These are phyloP conservation scores for Acanthamoeba triangularis DNA, from an alignment of 208 protist genomes.

Conservation along the genomic window DNA sequence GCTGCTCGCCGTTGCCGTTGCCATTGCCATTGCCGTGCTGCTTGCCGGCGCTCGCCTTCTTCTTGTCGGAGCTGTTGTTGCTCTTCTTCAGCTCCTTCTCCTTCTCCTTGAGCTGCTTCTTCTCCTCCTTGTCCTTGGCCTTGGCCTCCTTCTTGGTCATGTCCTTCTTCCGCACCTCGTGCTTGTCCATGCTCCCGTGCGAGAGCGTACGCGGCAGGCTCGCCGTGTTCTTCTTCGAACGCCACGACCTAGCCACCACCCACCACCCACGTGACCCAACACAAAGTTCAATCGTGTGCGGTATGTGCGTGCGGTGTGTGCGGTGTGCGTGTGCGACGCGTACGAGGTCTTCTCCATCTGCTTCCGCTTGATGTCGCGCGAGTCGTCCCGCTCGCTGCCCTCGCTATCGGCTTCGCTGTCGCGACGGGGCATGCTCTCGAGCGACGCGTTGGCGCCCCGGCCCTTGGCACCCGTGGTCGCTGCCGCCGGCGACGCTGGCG, in stretches of 20 bases:
- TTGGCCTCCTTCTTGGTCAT: neutral
- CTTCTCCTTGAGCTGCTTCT: neutral
- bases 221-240: neutral
- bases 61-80: neutral
- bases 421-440: neutral
- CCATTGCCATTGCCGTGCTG: neutral
- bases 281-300: neutral
- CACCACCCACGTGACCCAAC: too few species aligned
- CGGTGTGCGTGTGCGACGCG: neutral
- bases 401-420: slow-evolving; percentile 16
- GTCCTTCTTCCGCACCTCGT: neutral
- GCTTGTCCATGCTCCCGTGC: neutral
- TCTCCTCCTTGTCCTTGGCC: neutral
- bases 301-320: neutral
- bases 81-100: neutral
- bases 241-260: neutral
- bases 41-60: neutral
- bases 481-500: neutral
- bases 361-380: slow-evolving; percentile 1
- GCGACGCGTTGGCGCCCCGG: neutral
- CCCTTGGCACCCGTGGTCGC: neutral
- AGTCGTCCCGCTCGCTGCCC: neutral
- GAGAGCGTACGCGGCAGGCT: neutral
- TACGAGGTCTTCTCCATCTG: slow-evolving; percentile 48
- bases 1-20: neutral